Conservation (phyloP, 306 rosid genomes). For the Betula pendula region DNA sequence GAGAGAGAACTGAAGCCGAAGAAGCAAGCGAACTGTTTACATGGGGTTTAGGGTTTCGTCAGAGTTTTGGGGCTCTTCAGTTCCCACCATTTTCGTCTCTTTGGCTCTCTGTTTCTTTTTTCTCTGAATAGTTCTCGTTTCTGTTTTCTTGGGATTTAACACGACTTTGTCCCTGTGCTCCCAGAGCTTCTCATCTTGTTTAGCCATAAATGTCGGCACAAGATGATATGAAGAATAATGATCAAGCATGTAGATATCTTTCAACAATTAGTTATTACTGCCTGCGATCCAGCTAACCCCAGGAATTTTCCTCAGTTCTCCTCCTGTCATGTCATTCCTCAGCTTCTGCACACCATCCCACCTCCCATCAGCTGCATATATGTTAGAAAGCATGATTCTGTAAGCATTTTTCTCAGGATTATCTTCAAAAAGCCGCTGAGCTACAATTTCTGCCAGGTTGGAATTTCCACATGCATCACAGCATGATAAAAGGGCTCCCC, state of each 20-base stretch:
- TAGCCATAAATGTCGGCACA: slow-evolving; percentile 3
- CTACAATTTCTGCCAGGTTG: slow-evolving; percentile 69
- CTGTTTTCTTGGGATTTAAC: no score
- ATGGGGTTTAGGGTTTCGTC: no score
- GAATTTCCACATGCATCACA: slow-evolving; percentile 67
- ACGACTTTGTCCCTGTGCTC: neutral
- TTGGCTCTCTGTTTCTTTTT: no score
- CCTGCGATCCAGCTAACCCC: slow-evolving; percentile 73
- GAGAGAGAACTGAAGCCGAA: no score
- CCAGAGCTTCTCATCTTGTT: neutral
- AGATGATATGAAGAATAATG: neutral
- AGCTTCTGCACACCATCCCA: slow-evolving; percentile 71
- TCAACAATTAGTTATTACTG: slow-evolving; percentile 18
- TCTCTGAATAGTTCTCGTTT: no score
- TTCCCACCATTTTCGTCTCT: no score
- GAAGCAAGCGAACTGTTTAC: no score
- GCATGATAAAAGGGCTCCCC: slow-evolving; percentile 85
- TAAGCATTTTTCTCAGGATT: slow-evolving; percentile 48
- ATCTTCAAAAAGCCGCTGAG: slow-evolving; percentile 50
- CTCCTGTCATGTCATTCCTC: slow-evolving; percentile 55
- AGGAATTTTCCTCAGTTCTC: slow-evolving; percentile 50
- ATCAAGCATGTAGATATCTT: neutral
- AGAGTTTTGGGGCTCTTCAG: no score
- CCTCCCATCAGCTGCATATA: slow-evolving; percentile 74
- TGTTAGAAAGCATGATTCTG: slow-evolving; percentile 76